Evolutionary conservation across 2,329 filamentous ascomycete genomes (phyloP).

Genomic region (Curvularia verruculosa): DNA sequence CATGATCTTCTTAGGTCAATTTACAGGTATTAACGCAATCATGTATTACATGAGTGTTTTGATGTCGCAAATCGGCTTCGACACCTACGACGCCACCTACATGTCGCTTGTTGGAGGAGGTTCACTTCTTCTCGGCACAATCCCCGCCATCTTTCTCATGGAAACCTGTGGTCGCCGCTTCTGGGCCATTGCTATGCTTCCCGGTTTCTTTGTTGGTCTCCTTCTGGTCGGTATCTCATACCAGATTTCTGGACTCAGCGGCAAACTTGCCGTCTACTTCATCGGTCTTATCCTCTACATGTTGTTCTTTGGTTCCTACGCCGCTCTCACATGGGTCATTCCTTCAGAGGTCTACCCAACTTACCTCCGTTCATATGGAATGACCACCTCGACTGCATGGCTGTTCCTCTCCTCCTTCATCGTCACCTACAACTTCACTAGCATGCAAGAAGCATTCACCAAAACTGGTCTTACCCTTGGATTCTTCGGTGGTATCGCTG

Average conservation of each 20-base stretch:
- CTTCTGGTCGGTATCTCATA: conserved; percentile 70
- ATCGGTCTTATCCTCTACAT: conserved; percentile 63
- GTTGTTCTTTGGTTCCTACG: conserved; percentile 48
- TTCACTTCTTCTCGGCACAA: conserved; percentile 69
- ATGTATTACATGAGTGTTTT: conserved; percentile 61
- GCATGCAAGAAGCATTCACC: conserved; percentile 72
- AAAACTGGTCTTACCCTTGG: conserved; percentile 69
- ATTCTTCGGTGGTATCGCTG: conserved; percentile 76
- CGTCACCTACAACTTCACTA: conserved; percentile 76
- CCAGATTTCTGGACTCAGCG: conserved; percentile 57
- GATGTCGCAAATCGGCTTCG: conserved; percentile 72
- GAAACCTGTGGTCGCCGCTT: conserved; percentile 74
- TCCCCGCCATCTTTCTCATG: conserved; percentile 73
- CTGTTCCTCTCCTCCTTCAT: conserved; percentile 75
- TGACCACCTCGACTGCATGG: conserved; percentile 71
- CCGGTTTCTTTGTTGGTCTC: conserved; percentile 73
- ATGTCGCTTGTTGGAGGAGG: conserved; percentile 75
- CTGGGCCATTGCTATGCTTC: conserved; percentile 75
- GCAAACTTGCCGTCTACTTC: conserved; percentile 66
- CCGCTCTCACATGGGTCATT: conserved; percentile 45
- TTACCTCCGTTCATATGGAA: conserved; percentile 74
- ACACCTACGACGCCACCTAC: conserved; percentile 67
- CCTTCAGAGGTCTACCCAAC: conserved; percentile 75
- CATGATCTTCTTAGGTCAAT: conserved; percentile 75
- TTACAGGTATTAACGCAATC: conserved; percentile 73